These are phyloP conservation scores for Aspergillus awamori DNA, from an alignment of 2,329 filamentous ascomycete species.

Conservation along the genomic window DNA sequence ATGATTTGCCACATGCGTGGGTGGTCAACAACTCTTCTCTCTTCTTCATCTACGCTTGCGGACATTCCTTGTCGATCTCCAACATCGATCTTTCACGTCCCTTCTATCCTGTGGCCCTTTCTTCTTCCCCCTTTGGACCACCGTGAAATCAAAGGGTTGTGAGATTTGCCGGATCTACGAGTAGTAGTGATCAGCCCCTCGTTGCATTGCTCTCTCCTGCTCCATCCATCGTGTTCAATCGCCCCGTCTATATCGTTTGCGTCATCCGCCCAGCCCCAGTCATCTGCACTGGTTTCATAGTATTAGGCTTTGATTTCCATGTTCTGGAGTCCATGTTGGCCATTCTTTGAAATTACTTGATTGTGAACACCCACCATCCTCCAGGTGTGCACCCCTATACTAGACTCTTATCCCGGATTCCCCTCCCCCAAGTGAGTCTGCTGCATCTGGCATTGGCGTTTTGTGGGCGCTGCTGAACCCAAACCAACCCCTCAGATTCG, in stretches of 20 bases:
- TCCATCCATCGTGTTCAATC: not conserved
- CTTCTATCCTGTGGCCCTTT: not conserved
- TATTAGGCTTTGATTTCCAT: slow-evolving; percentile 1
- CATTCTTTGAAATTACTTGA: not conserved
- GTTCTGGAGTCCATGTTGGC: not conserved
- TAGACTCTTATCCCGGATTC: too few relatives aligned
- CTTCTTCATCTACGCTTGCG: slow-evolving; percentile 2
- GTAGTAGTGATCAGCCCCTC: not conserved
- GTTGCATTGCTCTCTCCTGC: not conserved
- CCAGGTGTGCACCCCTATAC: not conserved
- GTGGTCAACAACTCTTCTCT: not conserved
- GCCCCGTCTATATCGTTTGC: slow-evolving; percentile 24
- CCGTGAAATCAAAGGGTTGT: not conserved
- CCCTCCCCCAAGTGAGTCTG: too few relatives aligned
- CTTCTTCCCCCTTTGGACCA: not conserved
- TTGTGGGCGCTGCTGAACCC: slow-evolving; percentile 15
- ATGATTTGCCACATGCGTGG: slow-evolving; percentile 16
- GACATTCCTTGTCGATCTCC: slow-evolving; percentile 11
- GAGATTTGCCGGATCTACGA: not conserved
- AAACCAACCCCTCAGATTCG: slow-evolving; percentile 19
- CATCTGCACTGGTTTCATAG: not conserved
- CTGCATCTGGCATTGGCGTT: too few relatives aligned
- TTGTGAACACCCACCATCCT: not conserved
- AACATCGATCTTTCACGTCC: not conserved
- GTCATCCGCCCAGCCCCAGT: slow-evolving; percentile 19